Conservation (phyloP, 2,329 filamentous ascomycete species). For the Aspergillus sp. region DNA sequence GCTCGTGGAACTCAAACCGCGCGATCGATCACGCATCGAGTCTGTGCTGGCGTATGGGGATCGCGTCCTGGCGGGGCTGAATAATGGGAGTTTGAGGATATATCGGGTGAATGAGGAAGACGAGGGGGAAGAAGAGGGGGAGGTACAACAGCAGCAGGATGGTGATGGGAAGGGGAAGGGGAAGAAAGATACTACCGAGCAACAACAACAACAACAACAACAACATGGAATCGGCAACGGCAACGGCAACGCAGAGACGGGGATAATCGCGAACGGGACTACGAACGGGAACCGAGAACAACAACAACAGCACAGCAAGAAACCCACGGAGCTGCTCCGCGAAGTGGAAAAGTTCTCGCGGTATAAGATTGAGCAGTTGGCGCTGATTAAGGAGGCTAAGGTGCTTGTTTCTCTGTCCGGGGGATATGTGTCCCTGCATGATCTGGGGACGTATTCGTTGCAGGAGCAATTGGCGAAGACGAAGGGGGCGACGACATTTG, state of each 20-base stretch:
- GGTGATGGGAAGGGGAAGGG: background rate
- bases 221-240: too few relatives aligned
- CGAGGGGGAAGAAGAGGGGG: constrained; percentile 34
- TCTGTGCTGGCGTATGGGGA: constrained; percentile 92
- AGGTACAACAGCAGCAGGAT: background rate
- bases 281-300: constrained; percentile 4
- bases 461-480: constrained; percentile 79
- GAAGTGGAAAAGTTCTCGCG: constrained; percentile 94
- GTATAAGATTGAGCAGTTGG: constrained; percentile 87
- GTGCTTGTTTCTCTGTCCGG: constrained; percentile 89
- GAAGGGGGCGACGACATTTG: constrained; percentile 85
- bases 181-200: background rate
- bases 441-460: constrained; percentile 79
- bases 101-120: constrained; percentile 79
- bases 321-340: constrained; percentile 75
- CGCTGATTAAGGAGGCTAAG: constrained; percentile 92
- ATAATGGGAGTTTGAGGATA: constrained; percentile 82
- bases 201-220: too few relatives aligned
- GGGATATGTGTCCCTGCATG: constrained; percentile 84
- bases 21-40: constrained; percentile 97
- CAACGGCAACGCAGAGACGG: background rate
- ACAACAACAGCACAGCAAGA: constrained; percentile 43
- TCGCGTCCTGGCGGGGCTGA: constrained; percentile 86
- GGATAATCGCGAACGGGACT: background rate
- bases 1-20: constrained; percentile 92